Evolutionary conservation across 1,284 basidiomycete genomes (phyloP), one percentile per base, ranked within the genome.

Genomic region (Puccinia coronata): DNA sequence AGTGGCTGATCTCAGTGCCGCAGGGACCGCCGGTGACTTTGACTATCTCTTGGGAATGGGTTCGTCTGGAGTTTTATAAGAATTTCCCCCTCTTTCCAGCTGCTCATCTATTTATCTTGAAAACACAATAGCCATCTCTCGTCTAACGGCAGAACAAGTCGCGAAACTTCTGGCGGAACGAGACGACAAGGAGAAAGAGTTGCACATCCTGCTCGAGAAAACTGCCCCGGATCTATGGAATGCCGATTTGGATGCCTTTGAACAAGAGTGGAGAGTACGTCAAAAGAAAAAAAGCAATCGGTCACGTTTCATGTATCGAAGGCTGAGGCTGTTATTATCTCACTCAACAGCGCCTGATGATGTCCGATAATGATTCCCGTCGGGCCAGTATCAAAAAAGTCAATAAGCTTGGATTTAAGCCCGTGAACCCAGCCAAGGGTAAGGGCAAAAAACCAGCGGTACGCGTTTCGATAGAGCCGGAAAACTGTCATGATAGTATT

Each of bases 31-130:
- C 25, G 90, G 90, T 57, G 97, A 98, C 87, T 99, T 89, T 85
- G 96, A 99, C 86, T 99, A 99, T 87, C 87, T 99, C 82, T 88
- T 99, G 82, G 91, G 93, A 39, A 99, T 99, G 96, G 88, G 93
- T 6, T 39, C 74, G 23, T 53, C 20, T 8, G n/a, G 70, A 49
- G 41, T 16, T 25, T 41, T 18, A 23, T n/a, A 82, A 69, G 82
- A 82, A 81, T n/a, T n/a, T n/a, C n/a, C n/a, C n/a, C n/a, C n/a
- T n/a, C 82, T 83, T 61, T 61, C 31, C 18, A 25, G 59, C 36
- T 36, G 59, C 59, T 61, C 20, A 61, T 67, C 82, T 82, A 82
- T 82, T 75, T 80, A 82, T 75, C 82, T 61, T 28, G 31, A 61
- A 61, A 36, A 36, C 11, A 36, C 14, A 3, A 61, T 14, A 82